Percentiles rank a stretch among this genome's conserved stretches.
These are phyloP conservation scores for Boletus eberwhitei DNA, from an alignment of 768 basidiomycete species.

Conservation along the genomic window DNA sequence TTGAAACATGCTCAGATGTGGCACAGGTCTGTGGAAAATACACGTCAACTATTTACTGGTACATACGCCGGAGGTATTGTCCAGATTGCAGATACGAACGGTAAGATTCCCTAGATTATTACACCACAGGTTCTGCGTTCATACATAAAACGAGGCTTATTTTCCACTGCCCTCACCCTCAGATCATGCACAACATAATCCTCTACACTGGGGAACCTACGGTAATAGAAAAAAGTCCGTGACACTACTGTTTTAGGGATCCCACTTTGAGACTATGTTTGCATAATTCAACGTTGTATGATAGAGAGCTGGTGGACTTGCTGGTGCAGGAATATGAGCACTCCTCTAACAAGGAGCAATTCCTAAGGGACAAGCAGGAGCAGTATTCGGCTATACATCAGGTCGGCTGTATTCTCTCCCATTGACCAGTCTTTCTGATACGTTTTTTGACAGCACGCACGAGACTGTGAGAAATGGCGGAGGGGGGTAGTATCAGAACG, in stretches of 20 bases:
- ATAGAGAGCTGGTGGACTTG: background rate
- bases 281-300: background rate
- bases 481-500: background rate
- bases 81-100: background rate
- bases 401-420: background rate
- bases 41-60: background rate
- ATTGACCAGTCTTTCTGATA: background rate
- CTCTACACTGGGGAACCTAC: background rate
- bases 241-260: no score
- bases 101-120: background rate
- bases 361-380: background rate
- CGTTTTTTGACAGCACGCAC: background rate
- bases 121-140: background rate
- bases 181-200: background rate
- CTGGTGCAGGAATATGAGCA: background rate
- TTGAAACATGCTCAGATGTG: background rate
- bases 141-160: background rate
- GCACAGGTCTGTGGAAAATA: background rate
- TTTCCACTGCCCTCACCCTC: no score
- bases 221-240: background rate
- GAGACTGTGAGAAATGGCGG: background rate
- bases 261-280: background rate
- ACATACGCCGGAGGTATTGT: background rate
- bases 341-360: background rate
- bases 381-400: background rate